Conservation (phyloP, 257 asterid species). For the Solanum boliviense region DNA sequence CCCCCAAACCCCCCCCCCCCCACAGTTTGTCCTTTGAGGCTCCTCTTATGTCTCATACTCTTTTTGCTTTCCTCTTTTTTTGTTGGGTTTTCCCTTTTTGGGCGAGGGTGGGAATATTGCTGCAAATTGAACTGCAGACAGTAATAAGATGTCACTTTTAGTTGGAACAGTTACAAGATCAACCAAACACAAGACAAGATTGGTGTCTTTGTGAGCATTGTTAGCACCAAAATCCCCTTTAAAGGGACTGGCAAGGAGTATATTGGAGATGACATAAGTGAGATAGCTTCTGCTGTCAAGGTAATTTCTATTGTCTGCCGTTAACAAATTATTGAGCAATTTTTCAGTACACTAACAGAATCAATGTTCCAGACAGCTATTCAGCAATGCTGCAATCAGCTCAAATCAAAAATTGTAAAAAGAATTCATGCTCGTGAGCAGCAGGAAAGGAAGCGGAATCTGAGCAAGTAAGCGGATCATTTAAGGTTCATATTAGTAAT, state of each 20-base stretch:
- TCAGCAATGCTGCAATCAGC: constrained; percentile 75
- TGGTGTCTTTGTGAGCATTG: constrained; percentile 88
- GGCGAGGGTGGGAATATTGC: background rate
- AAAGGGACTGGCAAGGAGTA: constrained; percentile 96
- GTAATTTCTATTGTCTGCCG: constrained; percentile 17
- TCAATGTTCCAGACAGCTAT: constrained; percentile 50
- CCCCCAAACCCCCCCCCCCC: too few species aligned
- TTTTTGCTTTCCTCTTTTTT: background rate
- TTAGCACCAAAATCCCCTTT: constrained; percentile 88
- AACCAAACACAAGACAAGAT: constrained; percentile 87
- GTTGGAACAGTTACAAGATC: constrained; percentile 88
- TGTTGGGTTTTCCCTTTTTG: background rate
- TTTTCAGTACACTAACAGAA: constrained; percentile 10
- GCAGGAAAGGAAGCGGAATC: constrained; percentile 86
- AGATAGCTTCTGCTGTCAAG: constrained; percentile 90
- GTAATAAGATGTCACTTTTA: constrained; percentile 10
- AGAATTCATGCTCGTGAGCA: constrained; percentile 95
- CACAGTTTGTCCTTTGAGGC: background rate
- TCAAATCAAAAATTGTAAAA: constrained; percentile 73
- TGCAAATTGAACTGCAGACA: background rate
- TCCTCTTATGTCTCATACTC: background rate
- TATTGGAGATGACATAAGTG: constrained; percentile 91
- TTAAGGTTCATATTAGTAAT: constrained; percentile 9
- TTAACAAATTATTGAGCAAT: background rate
- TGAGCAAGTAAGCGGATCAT: constrained; percentile 50